Evolutionary conservation across 1,284 basidiomycete genomes (phyloP), one percentile per base, ranked within the genome.

Genomic region (Naganishia sp.): DNA sequence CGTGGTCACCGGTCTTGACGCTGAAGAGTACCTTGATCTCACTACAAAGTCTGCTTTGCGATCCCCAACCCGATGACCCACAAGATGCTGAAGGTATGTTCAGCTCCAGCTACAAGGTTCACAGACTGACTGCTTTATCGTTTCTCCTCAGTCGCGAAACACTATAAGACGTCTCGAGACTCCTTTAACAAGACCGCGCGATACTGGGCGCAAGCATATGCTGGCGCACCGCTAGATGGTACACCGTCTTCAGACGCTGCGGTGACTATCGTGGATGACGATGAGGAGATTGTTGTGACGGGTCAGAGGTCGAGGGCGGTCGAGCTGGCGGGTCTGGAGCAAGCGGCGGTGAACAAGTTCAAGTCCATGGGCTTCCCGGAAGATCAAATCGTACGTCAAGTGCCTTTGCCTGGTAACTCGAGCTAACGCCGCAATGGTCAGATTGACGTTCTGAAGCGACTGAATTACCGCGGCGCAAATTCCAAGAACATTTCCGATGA

Each of bases 11-110:
- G 58, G 92, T 96, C 47, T 85, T 95, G 70, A 99, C 96, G 0
- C 88, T 99, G 76, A 97, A 97, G 77, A 94, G 93, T 32, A 98
- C 94, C 0, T 84, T 99, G 74, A 94, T 99, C 78, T 96, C 94
- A 0, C 85, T 99, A 18, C 96, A 97, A 77, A 92, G 90, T 32
- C 84, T 99, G 13, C 83, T 99, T n/a, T 97, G 94, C 81, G 91
- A 90, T 3, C 96, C 95, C 0, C 94, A 97, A 77, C 96, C 95
- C 15, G 90, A 90, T 72, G 96, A 99, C 76, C 96, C 95, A 0
- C 95, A 98, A 81, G 96, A 98, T 75, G 95, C 96, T 0, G 94
- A 98, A 81, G 83, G 81, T 81, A 62, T 25, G 73, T 55, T 65
- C 18, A 25, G 6, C 31, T 17, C 11, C 23, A 9, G 15, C 15